A percentile compares a stretch with the other conserved stretches of the same genome.
These are phyloP conservation scores for Paracamarosporium sp. DNA, from an alignment of 2,329 filamentous ascomycete genomes.

Conservation along the genomic window DNA sequence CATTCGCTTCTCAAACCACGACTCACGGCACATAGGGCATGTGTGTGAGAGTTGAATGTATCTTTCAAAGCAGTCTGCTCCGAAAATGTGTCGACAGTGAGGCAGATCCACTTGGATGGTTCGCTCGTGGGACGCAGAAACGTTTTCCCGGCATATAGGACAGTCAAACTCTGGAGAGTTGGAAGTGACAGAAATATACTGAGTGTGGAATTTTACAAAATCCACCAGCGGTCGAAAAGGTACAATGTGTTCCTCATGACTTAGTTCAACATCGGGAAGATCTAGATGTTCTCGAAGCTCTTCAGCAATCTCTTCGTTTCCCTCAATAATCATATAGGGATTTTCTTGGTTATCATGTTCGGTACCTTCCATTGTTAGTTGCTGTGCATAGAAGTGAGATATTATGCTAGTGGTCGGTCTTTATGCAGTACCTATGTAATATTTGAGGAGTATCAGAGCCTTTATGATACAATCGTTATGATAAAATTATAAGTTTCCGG, in stretches of 20 bases:
- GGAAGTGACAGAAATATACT: not conserved
- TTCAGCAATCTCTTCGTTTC: not conserved
- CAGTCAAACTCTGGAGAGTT: not conserved
- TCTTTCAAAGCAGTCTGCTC: conserved; percentile 1
- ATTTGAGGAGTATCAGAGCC: too few species aligned
- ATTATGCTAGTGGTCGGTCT: too few species aligned
- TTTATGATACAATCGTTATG: too few species aligned
- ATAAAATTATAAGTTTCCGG: too few species aligned
- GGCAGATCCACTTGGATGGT: conserved; percentile 1
- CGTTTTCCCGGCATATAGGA: conserved; percentile 2
- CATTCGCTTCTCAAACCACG: conserved; percentile 2
- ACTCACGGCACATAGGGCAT: not conserved
- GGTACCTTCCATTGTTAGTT: not conserved
- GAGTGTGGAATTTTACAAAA: conserved; percentile 4
- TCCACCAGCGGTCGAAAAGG: conserved; percentile 5
- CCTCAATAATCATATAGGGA: not conserved
- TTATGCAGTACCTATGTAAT: too few species aligned
- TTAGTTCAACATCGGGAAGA: not conserved
- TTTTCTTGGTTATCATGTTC: not conserved
- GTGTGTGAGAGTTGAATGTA: conserved; percentile 5
- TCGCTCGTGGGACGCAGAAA: conserved; percentile 1
- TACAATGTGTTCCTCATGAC: not conserved
- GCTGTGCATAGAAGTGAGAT: too few species aligned
- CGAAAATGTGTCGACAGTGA: not conserved
- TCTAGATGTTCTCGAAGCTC: not conserved